phyloP scores from a whole-genome alignment of 495 filamentous ascomycete genomes.

The Xeromyces bisporus region DNA sequence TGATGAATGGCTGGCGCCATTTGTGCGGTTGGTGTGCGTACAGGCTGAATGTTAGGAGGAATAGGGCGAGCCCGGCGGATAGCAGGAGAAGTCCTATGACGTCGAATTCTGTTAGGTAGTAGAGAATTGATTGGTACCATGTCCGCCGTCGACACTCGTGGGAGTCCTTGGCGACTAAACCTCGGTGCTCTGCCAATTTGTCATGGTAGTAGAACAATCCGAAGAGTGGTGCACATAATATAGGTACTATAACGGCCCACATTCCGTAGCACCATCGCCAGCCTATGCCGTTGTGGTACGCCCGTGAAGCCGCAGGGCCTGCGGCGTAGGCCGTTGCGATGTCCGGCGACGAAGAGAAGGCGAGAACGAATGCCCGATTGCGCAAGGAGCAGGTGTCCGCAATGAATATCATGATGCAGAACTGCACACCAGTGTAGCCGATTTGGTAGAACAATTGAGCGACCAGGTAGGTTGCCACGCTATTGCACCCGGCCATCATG shows the following conservation, averaged over 20 bases:
- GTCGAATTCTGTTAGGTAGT: background rate
- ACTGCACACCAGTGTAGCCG: slow-evolving; percentile 33
- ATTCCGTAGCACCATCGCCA: slow-evolving; percentile 50
- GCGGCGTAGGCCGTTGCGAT: slow-evolving; percentile 30
- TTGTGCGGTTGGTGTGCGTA: slow-evolving; percentile 19
- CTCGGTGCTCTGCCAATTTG: slow-evolving; percentile 34
- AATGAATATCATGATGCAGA: slow-evolving; percentile 37
- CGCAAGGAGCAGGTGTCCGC: slow-evolving; percentile 41
- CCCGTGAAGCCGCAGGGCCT: slow-evolving; percentile 16
- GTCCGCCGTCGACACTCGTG: no score
- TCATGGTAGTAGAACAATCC: slow-evolving; percentile 37
- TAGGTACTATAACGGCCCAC: slow-evolving; percentile 23
- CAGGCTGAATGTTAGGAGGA: slow-evolving; percentile 40
- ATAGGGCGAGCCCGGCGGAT: slow-evolving; percentile 29
- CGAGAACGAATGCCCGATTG: slow-evolving; percentile 39
- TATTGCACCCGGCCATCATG: slow-evolving; percentile 32
- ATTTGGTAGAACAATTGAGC: slow-evolving; percentile 34
- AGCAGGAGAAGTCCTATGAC: slow-evolving; percentile 30
- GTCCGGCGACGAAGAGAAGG: slow-evolving; percentile 37
- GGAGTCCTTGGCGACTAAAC: slow-evolving; percentile 14
- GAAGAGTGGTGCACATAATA: slow-evolving; percentile 33
- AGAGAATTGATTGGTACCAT: background rate
- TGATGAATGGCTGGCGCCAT: slow-evolving; percentile 32
- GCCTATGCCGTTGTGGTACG: slow-evolving; percentile 27
- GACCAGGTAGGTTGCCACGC: slow-evolving; percentile 28